phyloP scores from a whole-genome alignment of 1,284 basidiomycete genomes.

The Chalciporus sp. region DNA sequence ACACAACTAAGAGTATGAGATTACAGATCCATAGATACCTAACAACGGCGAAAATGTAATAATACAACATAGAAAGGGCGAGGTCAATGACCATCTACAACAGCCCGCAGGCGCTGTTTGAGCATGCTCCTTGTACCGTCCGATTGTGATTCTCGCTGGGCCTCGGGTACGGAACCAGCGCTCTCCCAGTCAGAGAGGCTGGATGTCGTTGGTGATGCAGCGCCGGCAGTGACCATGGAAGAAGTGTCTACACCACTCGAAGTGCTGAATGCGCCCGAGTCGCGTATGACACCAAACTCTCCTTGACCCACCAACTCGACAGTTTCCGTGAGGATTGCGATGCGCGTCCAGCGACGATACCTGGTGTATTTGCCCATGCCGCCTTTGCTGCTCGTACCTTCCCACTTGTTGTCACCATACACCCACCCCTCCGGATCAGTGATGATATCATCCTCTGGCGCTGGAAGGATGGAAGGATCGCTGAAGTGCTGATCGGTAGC shows the following conservation, averaged over 20 bases:
- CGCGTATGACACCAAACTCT: conserved; percentile 34
- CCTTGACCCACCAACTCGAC: conserved; percentile 55
- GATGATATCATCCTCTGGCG: conserved; percentile 44
- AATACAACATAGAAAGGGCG: conserved; percentile 23
- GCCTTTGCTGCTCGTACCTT: conserved; percentile 71
- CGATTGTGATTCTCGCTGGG: conserved; percentile 16
- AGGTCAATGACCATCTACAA: conserved; percentile 27
- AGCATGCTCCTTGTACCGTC: conserved; percentile 19
- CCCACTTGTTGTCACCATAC: conserved; percentile 97
- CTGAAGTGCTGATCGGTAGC: conserved; percentile 19
- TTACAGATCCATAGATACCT: conserved; percentile 1
- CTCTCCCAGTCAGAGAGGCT: conserved; percentile 36
- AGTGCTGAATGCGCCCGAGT: conserved; percentile 27
- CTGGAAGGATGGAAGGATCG: conserved; percentile 25
- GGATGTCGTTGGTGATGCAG: conserved; percentile 32
- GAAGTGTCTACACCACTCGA: conserved; percentile 20
- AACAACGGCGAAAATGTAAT: conserved; percentile 8
- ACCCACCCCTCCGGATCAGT: conserved; percentile 93
- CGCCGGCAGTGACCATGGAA: conserved; percentile 29
- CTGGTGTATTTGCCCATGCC: conserved; percentile 93
- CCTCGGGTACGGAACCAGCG: conserved; percentile 27
- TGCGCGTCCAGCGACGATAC: conserved; percentile 80
- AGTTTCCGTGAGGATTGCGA: conserved; percentile 76
- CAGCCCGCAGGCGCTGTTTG: conserved; percentile 35
- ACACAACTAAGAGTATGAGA: neutral